Conservation (phyloP, 805 yeast genomes). For the baker's yeast (Saccharomyces cerevisiae) region DNA sequence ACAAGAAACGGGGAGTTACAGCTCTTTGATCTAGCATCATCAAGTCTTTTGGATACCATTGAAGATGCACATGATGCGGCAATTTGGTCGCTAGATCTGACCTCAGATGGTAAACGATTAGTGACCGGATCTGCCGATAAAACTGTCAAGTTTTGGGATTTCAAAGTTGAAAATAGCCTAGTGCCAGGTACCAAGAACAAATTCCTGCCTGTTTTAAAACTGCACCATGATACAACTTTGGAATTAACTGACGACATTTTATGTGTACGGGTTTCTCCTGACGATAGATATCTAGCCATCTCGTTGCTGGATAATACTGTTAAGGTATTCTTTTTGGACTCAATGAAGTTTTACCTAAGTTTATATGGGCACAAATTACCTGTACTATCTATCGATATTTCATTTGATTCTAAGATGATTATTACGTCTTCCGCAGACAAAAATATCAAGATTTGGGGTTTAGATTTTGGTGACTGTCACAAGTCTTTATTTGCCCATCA, state of each 20-base stretch:
- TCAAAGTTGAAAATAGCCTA: conserved; percentile 55
- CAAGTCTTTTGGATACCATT: conserved; percentile 60
- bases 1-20: conserved; percentile 81
- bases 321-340: conserved; percentile 81
- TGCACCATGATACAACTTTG: conserved; percentile 70
- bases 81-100: conserved; percentile 83
- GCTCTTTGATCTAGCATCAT: conserved; percentile 77
- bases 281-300: conserved; percentile 66
- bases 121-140: conserved; percentile 95
- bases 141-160: conserved; percentile 80
- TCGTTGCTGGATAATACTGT: conserved; percentile 91
- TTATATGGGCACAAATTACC: conserved; percentile 95
- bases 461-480: conserved; percentile 98
- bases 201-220: conserved; percentile 43
- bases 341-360: conserved; percentile 79
- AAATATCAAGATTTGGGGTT: conserved; percentile 95
- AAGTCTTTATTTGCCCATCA: conserved; percentile 94
- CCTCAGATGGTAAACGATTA: conserved; percentile 75
- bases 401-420: conserved; percentile 77
- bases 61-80: conserved; percentile 75
- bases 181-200: conserved; percentile 59
- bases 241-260: conserved; percentile 83
- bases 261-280: conserved; percentile 72
- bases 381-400: conserved; percentile 84
- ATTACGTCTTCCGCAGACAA: conserved; percentile 95